Conservation (phyloP, 1,139 yeast genomes). For the Debaryomyces singareniensis region DNA sequence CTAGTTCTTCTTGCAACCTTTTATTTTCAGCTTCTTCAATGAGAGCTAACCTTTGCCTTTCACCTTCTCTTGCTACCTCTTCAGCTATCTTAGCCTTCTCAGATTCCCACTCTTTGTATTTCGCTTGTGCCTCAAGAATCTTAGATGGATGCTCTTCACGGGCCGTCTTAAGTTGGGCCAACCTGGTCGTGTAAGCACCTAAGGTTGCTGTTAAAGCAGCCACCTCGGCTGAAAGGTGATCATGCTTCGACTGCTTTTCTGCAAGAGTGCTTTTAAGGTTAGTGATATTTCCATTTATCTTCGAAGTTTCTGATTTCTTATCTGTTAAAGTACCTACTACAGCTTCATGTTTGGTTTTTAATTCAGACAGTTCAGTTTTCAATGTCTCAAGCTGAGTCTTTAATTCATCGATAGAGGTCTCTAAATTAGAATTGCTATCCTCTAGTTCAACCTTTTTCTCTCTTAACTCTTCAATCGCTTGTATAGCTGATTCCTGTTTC, state of each 20-base stretch:
- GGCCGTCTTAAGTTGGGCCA: constrained; percentile 33
- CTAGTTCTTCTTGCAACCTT: constrained; percentile 41
- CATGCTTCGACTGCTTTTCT: constrained; percentile 33
- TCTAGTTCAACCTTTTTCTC: constrained; percentile 37
- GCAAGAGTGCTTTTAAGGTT: constrained; percentile 27
- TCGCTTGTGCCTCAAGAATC: constrained; percentile 37
- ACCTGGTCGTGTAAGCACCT: constrained; percentile 40
- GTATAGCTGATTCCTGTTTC: constrained; percentile 40
- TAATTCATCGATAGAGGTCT: constrained; percentile 34
- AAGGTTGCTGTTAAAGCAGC: constrained; percentile 37
- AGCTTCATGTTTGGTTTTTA: constrained; percentile 34
- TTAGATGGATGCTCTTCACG: constrained; percentile 31
- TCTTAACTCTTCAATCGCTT: constrained; percentile 39
- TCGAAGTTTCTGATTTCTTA: constrained; percentile 34
- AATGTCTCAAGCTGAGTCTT: constrained; percentile 36
- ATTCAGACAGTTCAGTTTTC: constrained; percentile 32
- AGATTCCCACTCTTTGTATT: constrained; percentile 35
- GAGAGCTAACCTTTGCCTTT: constrained; percentile 42
- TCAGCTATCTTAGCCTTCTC: constrained; percentile 39
- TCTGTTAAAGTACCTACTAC: constrained; percentile 32
- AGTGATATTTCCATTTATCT: constrained; percentile 31
- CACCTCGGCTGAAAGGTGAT: constrained; percentile 36
- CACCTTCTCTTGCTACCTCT: constrained; percentile 34
- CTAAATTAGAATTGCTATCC: constrained; percentile 38
- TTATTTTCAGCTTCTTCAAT: constrained; percentile 43